Percentiles rank a stretch among this genome's conserved stretches.
Conservation (phyloP, 306 rosid species). For the Pueraria montana region DNA sequence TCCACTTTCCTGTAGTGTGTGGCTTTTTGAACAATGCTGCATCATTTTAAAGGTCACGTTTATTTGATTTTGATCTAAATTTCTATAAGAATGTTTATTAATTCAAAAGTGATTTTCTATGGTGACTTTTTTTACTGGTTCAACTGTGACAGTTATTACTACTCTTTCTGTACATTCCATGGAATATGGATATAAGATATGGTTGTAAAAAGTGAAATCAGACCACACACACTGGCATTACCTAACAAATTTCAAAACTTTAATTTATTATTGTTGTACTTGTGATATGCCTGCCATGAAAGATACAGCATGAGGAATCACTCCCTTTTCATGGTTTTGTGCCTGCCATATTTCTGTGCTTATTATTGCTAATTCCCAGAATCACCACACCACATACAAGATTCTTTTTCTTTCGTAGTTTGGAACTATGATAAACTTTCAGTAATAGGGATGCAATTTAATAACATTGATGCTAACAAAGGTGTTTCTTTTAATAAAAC, state of each 20-base stretch:
- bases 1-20: not conserved
- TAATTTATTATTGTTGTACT: slow-evolving; percentile 43
- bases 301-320: slow-evolving; percentile 51
- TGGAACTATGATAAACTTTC: slow-evolving; percentile 25
- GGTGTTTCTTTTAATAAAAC: not conserved
- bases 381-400: slow-evolving; percentile 38
- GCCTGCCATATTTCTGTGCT: slow-evolving; percentile 50
- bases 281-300: slow-evolving; percentile 46
- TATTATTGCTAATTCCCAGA: slow-evolving; percentile 48
- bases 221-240: slow-evolving; percentile 17
- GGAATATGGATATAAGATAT: slow-evolving; percentile 53
- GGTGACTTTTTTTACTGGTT: slow-evolving; percentile 35
- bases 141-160: slow-evolving; percentile 42
- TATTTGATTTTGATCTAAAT: not conserved
- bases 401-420: slow-evolving; percentile 47
- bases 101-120: slow-evolving; percentile 10
- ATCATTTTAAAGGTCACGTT: not conserved
- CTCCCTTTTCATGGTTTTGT: slow-evolving; percentile 43
- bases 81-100: not conserved
- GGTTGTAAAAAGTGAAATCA: slow-evolving; percentile 45
- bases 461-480: not conserved
- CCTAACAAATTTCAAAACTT: slow-evolving; percentile 25
- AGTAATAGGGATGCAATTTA: slow-evolving; percentile 38
- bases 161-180: slow-evolving; percentile 9
- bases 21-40: not conserved